Percentiles rank a stretch among this genome's conserved stretches.
phyloP scores from a whole-genome alignment of 2,329 filamentous ascomycete species.

The Fusarium lateritium region DNA sequence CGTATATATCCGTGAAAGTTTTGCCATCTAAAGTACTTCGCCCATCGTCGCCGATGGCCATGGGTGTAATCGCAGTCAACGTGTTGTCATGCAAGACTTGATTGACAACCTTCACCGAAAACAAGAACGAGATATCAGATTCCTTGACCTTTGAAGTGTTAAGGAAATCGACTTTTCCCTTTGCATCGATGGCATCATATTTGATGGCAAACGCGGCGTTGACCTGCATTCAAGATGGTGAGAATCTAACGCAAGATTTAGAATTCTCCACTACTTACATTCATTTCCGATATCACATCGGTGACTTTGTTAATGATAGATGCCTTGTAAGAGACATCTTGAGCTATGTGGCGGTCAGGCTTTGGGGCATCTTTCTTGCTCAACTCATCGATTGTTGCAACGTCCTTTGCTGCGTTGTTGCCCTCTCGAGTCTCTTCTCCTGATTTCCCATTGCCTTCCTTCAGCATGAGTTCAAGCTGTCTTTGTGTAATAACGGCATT shows the following conservation, averaged over 20 bases:
- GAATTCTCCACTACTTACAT: constrained; percentile 2
- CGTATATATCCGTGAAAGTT: constrained; percentile 4
- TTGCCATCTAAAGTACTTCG: neutral
- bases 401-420: neutral
- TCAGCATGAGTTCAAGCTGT: too few species aligned
- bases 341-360: constrained; percentile 1
- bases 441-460: too few species aligned
- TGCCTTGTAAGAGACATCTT: constrained; percentile 25
- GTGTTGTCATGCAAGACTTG: constrained; percentile 21
- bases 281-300: constrained; percentile 22
- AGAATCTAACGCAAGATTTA: neutral
- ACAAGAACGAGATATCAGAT: constrained; percentile 15
- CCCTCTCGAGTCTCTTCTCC: too few species aligned
- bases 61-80: neutral
- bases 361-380: too few species aligned
- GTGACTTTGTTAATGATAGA: constrained; percentile 21
- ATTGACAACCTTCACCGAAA: constrained; percentile 27
- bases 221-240: constrained; percentile 5
- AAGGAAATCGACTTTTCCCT: constrained; percentile 15
- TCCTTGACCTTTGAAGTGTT: constrained; percentile 30
- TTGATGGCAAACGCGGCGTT: constrained; percentile 24
- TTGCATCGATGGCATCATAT: constrained; percentile 9
- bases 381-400: neutral
- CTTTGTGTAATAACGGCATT: neutral
- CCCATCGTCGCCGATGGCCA: neutral